phyloP scores from a whole-genome alignment of 1,284 basidiomycete species.

The Mycena citricolor region DNA sequence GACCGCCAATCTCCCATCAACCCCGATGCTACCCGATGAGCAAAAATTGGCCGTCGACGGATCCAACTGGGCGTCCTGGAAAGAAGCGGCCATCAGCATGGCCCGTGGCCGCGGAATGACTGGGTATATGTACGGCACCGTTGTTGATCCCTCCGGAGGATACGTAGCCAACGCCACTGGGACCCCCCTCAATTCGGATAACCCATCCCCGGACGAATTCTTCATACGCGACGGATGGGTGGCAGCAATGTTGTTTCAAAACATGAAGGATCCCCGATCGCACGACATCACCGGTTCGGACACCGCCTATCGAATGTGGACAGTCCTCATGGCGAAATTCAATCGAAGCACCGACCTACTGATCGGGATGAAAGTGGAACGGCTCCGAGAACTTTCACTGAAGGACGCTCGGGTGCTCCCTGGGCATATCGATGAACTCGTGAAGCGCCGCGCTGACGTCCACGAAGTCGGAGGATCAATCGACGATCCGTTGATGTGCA shows the following conservation, averaged over 20 bases:
- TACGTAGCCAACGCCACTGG: too few relatives aligned
- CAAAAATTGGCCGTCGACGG: too few relatives aligned
- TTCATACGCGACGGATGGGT: conserved; percentile 6
- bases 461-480: background rate
- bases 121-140: background rate
- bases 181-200: conserved; percentile 3
- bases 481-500: conserved; percentile 1
- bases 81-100: conserved; percentile 3
- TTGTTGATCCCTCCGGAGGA: too few relatives aligned
- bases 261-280: conserved; percentile 2
- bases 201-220: conserved; percentile 7
- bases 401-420: background rate
- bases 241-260: conserved; percentile 12
- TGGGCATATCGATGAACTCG: conserved; percentile 3
- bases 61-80: conserved; percentile 4
- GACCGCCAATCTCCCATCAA: too few relatives aligned
- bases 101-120: conserved; percentile 6
- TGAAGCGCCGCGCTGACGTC: background rate
- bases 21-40: too few relatives aligned
- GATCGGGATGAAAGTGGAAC: background rate
- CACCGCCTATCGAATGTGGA: background rate
- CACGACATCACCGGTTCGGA: conserved; percentile 3
- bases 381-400: background rate
- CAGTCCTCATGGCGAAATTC: background rate
- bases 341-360: conserved; percentile 1